A percentile compares a stretch with the other conserved stretches of the same genome.
Evolutionary conservation across 805 yeast species (phyloP).

Genomic region (Isabelozyma pseudorhagii): DNA sequence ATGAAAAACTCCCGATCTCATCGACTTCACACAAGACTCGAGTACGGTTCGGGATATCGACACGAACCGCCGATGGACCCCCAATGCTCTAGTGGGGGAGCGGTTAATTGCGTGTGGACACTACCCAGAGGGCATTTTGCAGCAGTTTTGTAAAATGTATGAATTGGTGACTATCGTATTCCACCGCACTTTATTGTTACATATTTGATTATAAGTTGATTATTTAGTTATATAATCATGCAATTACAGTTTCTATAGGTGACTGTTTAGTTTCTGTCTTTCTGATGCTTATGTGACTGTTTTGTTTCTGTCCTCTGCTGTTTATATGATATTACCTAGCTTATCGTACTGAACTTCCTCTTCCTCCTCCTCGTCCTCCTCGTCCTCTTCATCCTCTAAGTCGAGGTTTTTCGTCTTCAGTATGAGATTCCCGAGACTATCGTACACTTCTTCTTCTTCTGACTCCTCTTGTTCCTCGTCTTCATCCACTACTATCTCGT

Average conservation of each 20-base stretch:
- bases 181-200: too few species aligned
- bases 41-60: too few species aligned
- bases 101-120: too few species aligned
- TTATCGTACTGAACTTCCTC: constrained; percentile 14
- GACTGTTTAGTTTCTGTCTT: not conserved
- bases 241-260: too few species aligned
- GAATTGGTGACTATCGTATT: too few species aligned
- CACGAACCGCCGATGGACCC: too few species aligned
- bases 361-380: constrained; percentile 5
- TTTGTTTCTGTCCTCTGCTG: not conserved
- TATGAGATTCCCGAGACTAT: constrained; percentile 18
- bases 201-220: not conserved
- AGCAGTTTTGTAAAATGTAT: too few species aligned
- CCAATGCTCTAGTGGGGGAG: too few species aligned
- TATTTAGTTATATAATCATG: too few species aligned
- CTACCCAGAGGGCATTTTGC: too few species aligned
- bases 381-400: not conserved
- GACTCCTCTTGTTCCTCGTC: too few species aligned
- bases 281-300: not conserved
- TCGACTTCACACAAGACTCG: not conserved
- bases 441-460: constrained; percentile 7
- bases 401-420: not conserved
- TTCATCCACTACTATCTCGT: constrained; percentile 7
- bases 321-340: constrained; percentile 18
- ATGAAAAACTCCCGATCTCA: not conserved